Evolutionary conservation across 2,329 filamentous ascomycete species (phyloP).

Genomic region (Fusarium kyushuense): DNA sequence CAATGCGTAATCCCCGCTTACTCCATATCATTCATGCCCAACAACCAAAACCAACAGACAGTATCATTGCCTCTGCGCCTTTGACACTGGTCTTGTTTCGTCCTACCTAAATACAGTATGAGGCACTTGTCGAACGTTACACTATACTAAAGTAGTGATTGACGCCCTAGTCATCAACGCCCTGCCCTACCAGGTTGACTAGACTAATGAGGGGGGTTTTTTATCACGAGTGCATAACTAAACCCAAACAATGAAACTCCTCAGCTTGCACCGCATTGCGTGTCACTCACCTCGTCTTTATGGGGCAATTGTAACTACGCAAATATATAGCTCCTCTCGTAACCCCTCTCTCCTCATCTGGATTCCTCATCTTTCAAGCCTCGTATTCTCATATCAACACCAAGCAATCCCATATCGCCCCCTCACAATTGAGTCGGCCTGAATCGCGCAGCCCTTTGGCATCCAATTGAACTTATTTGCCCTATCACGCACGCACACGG

Average conservation of each 20-base stretch:
- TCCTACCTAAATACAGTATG: slow-evolving; percentile 1
- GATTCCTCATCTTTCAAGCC: not conserved
- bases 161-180: not conserved
- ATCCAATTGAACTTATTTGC: not conserved
- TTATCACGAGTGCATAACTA: not conserved
- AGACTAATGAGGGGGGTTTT: not conserved
- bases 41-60: not conserved
- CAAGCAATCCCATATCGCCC: not conserved
- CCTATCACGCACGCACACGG: not conserved
- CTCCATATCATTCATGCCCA: not conserved
- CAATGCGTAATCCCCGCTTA: slow-evolving; percentile 10
- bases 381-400: not conserved
- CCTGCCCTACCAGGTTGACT: not conserved
- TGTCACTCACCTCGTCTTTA: not conserved
- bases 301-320: not conserved
- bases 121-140: slow-evolving; percentile 4
- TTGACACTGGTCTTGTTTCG: slow-evolving; percentile 12
- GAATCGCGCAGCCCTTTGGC: slow-evolving; percentile 4
- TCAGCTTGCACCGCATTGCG: not conserved
- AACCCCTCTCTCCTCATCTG: slow-evolving; percentile 7
- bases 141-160: not conserved
- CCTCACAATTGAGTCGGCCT: not conserved
- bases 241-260: not conserved
- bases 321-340: not conserved
- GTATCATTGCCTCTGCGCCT: no score